Percentiles rank a stretch among this genome's conserved stretches.
These are phyloP conservation scores for Ceratobasidium sp. DNA, from an alignment of 1,284 basidiomycete genomes.

Conservation along the genomic window DNA sequence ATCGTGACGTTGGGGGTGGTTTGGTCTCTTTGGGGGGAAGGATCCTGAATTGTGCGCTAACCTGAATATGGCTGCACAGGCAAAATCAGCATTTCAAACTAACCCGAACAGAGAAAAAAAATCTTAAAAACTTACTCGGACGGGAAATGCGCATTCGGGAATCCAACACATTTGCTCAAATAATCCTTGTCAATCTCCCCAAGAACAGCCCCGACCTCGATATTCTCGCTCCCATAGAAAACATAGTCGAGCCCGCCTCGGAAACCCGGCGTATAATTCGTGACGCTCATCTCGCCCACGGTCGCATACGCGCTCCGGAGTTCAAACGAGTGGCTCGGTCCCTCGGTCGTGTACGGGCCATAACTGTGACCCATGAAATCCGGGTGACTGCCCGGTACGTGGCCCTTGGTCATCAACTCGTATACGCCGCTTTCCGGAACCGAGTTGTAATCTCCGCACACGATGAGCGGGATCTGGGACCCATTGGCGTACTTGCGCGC, in stretches of 20 bases:
- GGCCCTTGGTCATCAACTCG: slow-evolving; percentile 88
- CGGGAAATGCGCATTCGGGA: slow-evolving; percentile 97
- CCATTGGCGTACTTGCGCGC: slow-evolving; percentile 76
- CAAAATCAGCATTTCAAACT: slow-evolving; percentile 48
- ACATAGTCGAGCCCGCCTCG: slow-evolving; percentile 92
- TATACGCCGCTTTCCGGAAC: slow-evolving; percentile 90
- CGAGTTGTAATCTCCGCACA: slow-evolving; percentile 98
- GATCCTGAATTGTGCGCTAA: slow-evolving; percentile 79
- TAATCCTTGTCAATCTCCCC: slow-evolving; percentile 93
- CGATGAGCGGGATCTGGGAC: slow-evolving; percentile 89
- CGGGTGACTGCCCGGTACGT: slow-evolving; percentile 80
- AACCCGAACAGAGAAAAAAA: slow-evolving; percentile 46
- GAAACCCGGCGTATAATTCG: slow-evolving; percentile 92
- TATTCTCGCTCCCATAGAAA: slow-evolving; percentile 86
- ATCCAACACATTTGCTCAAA: slow-evolving; percentile 92
- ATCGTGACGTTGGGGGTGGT: slow-evolving; percentile 55
- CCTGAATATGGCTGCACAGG: slow-evolving; percentile 71
- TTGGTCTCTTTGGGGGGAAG: slow-evolving; percentile 72
- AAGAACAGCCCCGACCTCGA: slow-evolving; percentile 89
- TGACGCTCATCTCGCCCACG: slow-evolving; percentile 80
- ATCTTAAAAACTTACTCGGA: slow-evolving; percentile 87
- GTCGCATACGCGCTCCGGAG: slow-evolving; percentile 88
- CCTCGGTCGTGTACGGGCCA: slow-evolving; percentile 93
- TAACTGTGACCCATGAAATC: slow-evolving; percentile 96
- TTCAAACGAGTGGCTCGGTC: slow-evolving; percentile 83